Evolutionary conservation across 1,284 basidiomycete genomes (phyloP), one percentile per base, ranked within the genome.

Genomic region (Apiotrichum sp.): DNA sequence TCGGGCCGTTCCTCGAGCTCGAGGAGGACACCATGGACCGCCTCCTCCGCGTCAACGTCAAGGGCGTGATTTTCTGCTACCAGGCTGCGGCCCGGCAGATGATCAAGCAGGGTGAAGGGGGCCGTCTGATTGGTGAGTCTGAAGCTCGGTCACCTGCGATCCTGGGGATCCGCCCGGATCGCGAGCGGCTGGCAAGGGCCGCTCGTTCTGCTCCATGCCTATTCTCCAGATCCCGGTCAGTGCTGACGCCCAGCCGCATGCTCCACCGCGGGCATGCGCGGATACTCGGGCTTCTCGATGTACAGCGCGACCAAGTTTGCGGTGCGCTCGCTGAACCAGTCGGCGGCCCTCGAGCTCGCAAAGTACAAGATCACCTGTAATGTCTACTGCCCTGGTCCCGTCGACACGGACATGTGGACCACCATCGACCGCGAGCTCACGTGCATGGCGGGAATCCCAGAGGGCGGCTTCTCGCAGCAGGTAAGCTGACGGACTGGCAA

Each of bases 321-420:
- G 6, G 76, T 79, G 11, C 64, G 77, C 22, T 74, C 76, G 3
- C 67, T 79, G 53, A 78, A 77, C 40, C 69, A 77, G 54, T 44
- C 47, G 16, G 50, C 56, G 73, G 80, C 79, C 0, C 38, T 65
- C 14, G 80, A 82, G 55, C 62, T 80, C 16, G 78, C 74, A 3
- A 62, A 65, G 40, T 52, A 81, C 53, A 69, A 72, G 2, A 80
- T 82, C 51, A 82, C 79, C 0, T 81, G 80, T 3, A 82, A 82
- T 53, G 77, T 80, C 3, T 83, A 83, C 56, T 79, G 81, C 4
- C 81, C 82, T 1, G 79, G 80, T 32, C 64, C 69, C 13, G 65
- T 78, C 29, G 66, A 71, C 49, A 72, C 70, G 4, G 78, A 74
- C 10, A 74, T 79, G 72, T 65, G 76, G 66, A 55, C 57, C 49